Evolutionary conservation across 78 protist genomes (phyloP).

Genomic region (slime mould (Dictyostelium discoideum)): dicty_2.7 NC_007089.4:4421501-4422000

Average conservation of each 20-base stretch:
- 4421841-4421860: conserved; percentile 22
- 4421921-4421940: no score
- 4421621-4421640: conserved; percentile 75
- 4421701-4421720: neutral
- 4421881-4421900: no score
- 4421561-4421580: conserved; percentile 31
- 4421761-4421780: conserved; percentile 54
- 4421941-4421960: no score
- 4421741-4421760: no score
- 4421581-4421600: conserved; percentile 73
- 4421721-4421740: no score
- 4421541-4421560: conserved; percentile 7
- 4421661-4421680: neutral
- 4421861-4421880: conserved; percentile 62
- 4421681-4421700: neutral
- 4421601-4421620: conserved; percentile 75
- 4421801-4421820: conserved; percentile 35
- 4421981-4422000: no score
- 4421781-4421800: conserved; percentile 71
- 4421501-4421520: conserved; percentile 44
- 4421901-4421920: no score
- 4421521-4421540: conserved; percentile 69
- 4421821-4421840: conserved; percentile 37
- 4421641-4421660: conserved; percentile 56
- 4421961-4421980: no score